A percentile compares a stretch with the other conserved stretches of the same genome.
Conservation (phyloP, 139 green algal genomes). For the Cymbomonas tetramitiformis region DNA sequence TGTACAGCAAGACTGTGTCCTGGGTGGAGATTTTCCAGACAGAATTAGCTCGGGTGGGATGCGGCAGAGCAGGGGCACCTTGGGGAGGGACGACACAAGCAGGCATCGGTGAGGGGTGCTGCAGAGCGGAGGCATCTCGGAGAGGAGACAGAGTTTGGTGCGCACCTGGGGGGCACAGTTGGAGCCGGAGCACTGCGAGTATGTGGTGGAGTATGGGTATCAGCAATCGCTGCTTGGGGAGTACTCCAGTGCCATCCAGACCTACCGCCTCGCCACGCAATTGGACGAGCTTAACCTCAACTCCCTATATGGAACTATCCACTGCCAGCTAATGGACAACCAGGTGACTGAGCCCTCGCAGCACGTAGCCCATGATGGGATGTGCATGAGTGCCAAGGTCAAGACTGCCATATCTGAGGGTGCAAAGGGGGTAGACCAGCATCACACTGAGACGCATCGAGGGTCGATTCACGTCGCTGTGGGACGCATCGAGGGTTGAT, state of each 20-base stretch:
- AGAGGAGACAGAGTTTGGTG: not conserved
- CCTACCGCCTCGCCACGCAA: slow-evolving; percentile 30
- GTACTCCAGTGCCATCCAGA: slow-evolving; percentile 22
- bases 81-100: too few species aligned
- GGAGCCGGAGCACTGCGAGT: slow-evolving; percentile 24
- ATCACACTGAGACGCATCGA: too few species aligned
- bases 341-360: slow-evolving; percentile 31
- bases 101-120: not conserved
- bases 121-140: not conserved
- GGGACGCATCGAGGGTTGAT: too few species aligned
- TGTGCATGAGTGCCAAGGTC: too few species aligned
- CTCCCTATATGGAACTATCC: slow-evolving; percentile 34
- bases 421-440: too few species aligned
- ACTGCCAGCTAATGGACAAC: slow-evolving; percentile 33
- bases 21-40: too few species aligned
- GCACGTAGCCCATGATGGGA: too few species aligned
- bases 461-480: too few species aligned
- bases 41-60: too few species aligned
- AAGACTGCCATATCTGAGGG: too few species aligned
- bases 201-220: slow-evolving; percentile 32
- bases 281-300: slow-evolving; percentile 43
- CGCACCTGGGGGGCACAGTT: slow-evolving; percentile 33
- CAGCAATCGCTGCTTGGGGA: slow-evolving; percentile 38
- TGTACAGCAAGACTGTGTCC: too few species aligned
- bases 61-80: too few species aligned